phyloP scores from a whole-genome alignment of 2,329 filamentous ascomycete species.

The Claviceps arundinis region DNA sequence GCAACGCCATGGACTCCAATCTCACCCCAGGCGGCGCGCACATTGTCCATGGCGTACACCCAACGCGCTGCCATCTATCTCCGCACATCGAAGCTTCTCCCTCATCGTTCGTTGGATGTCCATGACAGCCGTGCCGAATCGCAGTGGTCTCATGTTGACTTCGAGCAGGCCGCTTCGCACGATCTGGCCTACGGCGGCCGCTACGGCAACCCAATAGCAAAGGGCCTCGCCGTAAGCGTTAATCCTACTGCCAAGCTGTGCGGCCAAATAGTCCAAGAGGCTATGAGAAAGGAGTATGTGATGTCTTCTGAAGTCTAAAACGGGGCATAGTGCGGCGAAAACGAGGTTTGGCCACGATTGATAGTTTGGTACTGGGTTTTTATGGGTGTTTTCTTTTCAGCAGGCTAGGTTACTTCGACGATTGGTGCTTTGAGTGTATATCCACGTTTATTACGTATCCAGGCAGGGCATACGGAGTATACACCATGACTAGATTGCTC shows the following conservation, averaged over 20 bases:
- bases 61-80: slow-evolving; percentile 56
- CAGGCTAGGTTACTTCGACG: too few species aligned
- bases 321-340: neutral
- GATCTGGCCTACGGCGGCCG: slow-evolving; percentile 52
- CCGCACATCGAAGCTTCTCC: slow-evolving; percentile 39
- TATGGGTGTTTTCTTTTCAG: neutral
- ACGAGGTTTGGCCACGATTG: neutral
- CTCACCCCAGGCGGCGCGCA: slow-evolving; percentile 50
- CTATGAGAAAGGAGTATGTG: slow-evolving; percentile 56
- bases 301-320: slow-evolving; percentile 27
- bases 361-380: too few species aligned
- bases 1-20: slow-evolving; percentile 35
- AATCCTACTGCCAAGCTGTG: slow-evolving; percentile 59
- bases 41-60: slow-evolving; percentile 56
- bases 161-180: slow-evolving; percentile 48
- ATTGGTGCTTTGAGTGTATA: too few species aligned
- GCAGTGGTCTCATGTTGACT: slow-evolving; percentile 38
- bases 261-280: slow-evolving; percentile 54
- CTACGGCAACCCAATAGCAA: slow-evolving; percentile 53
- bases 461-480: too few species aligned
- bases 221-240: slow-evolving; percentile 47
- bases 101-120: slow-evolving; percentile 24
- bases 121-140: slow-evolving; percentile 28
- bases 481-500: too few species aligned
- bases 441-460: too few species aligned